Evolutionary conservation across 2,329 filamentous ascomycete species (phyloP), one percentile per base, ranked within the genome.

Genomic region (Penicillium verrucosum): DNA sequence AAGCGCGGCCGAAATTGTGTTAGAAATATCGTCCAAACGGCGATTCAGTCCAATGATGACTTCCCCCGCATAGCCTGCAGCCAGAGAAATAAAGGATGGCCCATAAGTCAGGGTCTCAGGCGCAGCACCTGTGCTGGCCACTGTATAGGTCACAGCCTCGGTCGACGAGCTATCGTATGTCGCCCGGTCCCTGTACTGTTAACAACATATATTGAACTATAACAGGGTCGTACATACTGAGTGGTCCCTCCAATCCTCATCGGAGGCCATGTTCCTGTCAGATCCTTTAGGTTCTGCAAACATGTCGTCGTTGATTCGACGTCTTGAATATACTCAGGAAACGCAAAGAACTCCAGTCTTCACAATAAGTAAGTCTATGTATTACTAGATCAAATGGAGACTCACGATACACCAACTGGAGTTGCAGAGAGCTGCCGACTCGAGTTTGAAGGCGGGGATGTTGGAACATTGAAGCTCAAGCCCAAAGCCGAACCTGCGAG

Each of bases 181-280:
- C 1, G 82, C 82, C 5, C 82, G 77, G 60, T 84, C 82, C 62
- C 75, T 77, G 42, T 5, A 11, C 0, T 18, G 1, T 54, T 53
- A 43, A 29, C 37, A 25, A 34, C n/a, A 9, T 27, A 11, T 25
- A 27, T 9, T 58, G 18, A 38, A n/a, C 8, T 12, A 14, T 23
- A 23, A 6, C 7, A 30, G 29, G 21, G 7, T 2, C 12, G 25
- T 23, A 54, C 70, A 52, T 58, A 77, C 73, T 84, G 81, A 0
- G 82, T 84, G 0, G 82, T 85, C 2, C 82, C 82, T n/a, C 82
- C 82, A 52, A 85, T 83, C 49, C 82, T 74, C 44, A 84, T 76
- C 0, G 81, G 81, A 8, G 82, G 81, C 78, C 78, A 82, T 11
- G 70, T 73, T 2, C 81, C 82, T 0, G 77, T 80, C 46, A 83